Evolutionary conservation across 192 early-diverging fungal species (phyloP), one percentile per base, ranked within the genome.

Genomic region (Coemansia sp.): DNA sequence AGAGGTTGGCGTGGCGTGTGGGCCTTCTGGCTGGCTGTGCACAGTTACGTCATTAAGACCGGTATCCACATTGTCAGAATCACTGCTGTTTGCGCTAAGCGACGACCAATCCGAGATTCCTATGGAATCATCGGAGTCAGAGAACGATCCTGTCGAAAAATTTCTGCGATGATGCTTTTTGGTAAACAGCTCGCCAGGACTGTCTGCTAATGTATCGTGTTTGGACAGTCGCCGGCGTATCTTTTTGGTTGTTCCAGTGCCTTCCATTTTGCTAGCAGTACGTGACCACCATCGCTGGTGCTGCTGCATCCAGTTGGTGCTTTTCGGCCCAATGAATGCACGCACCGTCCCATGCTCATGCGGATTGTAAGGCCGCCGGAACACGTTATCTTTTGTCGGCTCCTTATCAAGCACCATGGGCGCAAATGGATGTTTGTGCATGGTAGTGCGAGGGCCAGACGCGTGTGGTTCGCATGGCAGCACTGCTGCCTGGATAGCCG

Each of bases 271-370:
- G 7, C 53, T 63, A 5, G 72, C 72, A 13, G 72, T 65, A 10
- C 55, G 50, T 7, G 39, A 33, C 73, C 73, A 77, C 73, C 73
- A 77, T n/a, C 63, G 59, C 53, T 77, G 63, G 44, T 77, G 67
- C 21, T 53, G 50, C 55, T 70, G 67, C 73, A 77, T 77, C 73
- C 73, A 77, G 11, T 57, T 36, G 3, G 63, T 63, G 31, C 38
- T 58, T 4, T 36, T 47, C 6, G 67, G 58, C 10, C 73, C 73
- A 12, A 77, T 70, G 39, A 77, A 77, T 45, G 53, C 68, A 4
- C 73, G 58, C 3, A 53, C 57, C 20, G 43, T 55, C 36, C 61
- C 49, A 5, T 31, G 39, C n/a, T 44, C 36, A 2, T 57, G 56
- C 4, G 50, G 44, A 20, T 30, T 19, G 39, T 59, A 38, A 6